Evolutionary conservation across 1,284 basidiomycete genomes (phyloP), one percentile per base, ranked within the genome.

Genomic region (Afroboletus lepidellus): DNA sequence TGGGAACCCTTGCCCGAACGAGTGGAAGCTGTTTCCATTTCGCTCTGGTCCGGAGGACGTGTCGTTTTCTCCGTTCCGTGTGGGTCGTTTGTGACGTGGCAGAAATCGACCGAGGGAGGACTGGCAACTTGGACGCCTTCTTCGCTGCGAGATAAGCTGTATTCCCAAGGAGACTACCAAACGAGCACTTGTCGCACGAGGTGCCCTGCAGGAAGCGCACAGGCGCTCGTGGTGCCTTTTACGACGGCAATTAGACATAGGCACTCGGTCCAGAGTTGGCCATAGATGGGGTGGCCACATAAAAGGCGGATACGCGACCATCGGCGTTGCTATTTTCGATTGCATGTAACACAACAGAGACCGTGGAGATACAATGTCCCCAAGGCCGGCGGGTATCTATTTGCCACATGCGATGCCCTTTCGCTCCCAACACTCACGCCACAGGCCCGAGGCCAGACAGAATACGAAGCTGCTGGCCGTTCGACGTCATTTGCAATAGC

Each of bases 291-390:
- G 2, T 30, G 32, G n/a, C 36, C 21, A 39, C 30, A 46, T 13
- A 41, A 29, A 41, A 21, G 27, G 18, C 11, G 44, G 51, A 61
- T 61, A 55, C 59, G 61, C 15, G 50, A 46, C 8, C 13, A 37
- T 39, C 61, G 57, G 61, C 1, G 4, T 36, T 11, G 41, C 38
- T 27, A 65, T 61, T 46, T 52, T 46, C 41, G 55, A 44, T 34
- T 5, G 7, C 36, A 15, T 41, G 23, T 23, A 15, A 27, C 18
- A 36, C 42, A 53, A 53, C 51, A 33, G 29, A 39, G 25, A 30
- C 34, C 16, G 39, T 60, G 59, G 41, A 60, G 42, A 57, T 41
- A 38, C 18, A 41, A 37, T 25, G 32, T 33, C n/a, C 41, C 39
- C 11, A 27, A 41, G 51, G 8, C 43, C n/a, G 13, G 24, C 43